These are phyloP conservation scores for Exophiala bonariae DNA, from an alignment of 2,329 filamentous ascomycete species.

Conservation along the genomic window DNA sequence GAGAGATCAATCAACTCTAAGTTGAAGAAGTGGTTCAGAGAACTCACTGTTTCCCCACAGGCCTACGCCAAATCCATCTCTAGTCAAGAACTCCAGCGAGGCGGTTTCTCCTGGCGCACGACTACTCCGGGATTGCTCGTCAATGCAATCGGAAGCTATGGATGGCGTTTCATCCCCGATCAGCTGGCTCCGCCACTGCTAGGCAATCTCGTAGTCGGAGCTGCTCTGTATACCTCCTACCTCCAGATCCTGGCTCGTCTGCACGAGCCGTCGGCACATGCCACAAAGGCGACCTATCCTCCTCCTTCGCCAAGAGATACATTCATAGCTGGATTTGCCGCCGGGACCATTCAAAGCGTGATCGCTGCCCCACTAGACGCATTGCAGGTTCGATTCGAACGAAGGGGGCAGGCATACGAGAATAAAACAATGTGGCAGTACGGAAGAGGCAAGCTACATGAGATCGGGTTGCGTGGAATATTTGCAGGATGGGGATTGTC, in stretches of 20 bases:
- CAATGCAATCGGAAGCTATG: slow-evolving; percentile 62
- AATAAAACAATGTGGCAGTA: slow-evolving; percentile 66
- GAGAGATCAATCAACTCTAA: not conserved
- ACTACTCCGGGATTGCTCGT: slow-evolving; percentile 62
- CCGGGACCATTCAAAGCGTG: slow-evolving; percentile 61
- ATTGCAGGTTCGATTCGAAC: slow-evolving; percentile 61
- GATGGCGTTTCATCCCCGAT: slow-evolving; percentile 65
- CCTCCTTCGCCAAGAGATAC: slow-evolving; percentile 55
- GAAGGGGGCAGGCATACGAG: slow-evolving; percentile 33
- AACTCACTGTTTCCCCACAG: slow-evolving; percentile 34
- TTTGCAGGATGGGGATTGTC: slow-evolving; percentile 64
- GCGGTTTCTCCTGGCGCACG: slow-evolving; percentile 56
- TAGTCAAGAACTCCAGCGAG: slow-evolving; percentile 53
- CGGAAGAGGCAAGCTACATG: slow-evolving; percentile 55
- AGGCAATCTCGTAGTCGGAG: slow-evolving; percentile 63
- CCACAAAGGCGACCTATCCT: slow-evolving; percentile 60
- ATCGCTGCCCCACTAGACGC: slow-evolving; percentile 65
- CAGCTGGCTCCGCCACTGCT: slow-evolving; percentile 64
- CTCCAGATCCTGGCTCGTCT: slow-evolving; percentile 59
- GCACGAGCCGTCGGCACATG: slow-evolving; percentile 58
- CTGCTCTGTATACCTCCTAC: slow-evolving; percentile 64
- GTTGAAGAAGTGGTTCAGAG: not conserved
- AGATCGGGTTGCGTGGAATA: slow-evolving; percentile 61
- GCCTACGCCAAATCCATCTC: slow-evolving; percentile 62
- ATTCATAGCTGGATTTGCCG: slow-evolving; percentile 60